Conservation (phyloP, 2,329 filamentous ascomycete species). For the Aureobasidium pullulans region DNA sequence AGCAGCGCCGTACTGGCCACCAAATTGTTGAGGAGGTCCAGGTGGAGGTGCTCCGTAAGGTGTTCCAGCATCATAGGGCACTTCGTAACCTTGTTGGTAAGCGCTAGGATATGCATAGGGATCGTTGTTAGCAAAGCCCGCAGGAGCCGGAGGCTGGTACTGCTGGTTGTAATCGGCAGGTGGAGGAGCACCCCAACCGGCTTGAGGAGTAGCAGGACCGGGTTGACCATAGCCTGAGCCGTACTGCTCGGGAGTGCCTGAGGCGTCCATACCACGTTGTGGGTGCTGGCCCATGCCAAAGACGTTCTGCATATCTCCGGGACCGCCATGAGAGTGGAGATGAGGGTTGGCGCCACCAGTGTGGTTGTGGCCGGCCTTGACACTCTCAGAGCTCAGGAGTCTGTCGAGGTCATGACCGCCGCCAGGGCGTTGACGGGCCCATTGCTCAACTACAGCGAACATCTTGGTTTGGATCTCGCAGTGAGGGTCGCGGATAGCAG, state of each 20-base stretch:
- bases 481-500: conserved; percentile 66
- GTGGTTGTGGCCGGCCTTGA: conserved; percentile 78
- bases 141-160: conserved; percentile 19
- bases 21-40: neutral
- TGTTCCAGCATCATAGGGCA: conserved; percentile 20
- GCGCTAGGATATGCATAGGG: conserved; percentile 25
- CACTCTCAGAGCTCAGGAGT: conserved; percentile 74
- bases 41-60: neutral
- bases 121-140: conserved; percentile 23
- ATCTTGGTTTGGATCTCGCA: conserved; percentile 79
- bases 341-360: conserved; percentile 15
- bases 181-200: neutral
- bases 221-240: neutral
- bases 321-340: conserved; percentile 6
- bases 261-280: neutral
- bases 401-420: conserved; percentile 61
- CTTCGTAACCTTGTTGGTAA: conserved; percentile 30
- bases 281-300: neutral
- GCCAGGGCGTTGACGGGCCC: conserved; percentile 64
- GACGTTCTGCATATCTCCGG: conserved; percentile 2
- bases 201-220: neutral
- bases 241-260: neutral
- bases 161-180: conserved; percentile 1
- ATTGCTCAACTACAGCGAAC: conserved; percentile 77
- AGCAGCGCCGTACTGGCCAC: neutral